Evolutionary conservation across 495 filamentous ascomycete species (phyloP), one percentile per base, ranked within the genome.

Genomic region (Aspergillus panamensis): DNA sequence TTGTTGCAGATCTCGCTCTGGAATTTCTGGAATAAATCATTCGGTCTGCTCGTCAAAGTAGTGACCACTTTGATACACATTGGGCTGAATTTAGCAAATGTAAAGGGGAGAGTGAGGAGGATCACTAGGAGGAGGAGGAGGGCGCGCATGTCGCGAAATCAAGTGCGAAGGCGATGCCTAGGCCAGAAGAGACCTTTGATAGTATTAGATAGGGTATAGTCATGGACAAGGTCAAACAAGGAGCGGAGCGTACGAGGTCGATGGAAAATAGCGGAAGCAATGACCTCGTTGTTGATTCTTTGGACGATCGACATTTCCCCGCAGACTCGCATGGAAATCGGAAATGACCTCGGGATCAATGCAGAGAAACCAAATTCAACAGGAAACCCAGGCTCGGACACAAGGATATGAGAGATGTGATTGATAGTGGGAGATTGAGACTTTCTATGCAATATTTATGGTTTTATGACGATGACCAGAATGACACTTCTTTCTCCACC

Each of bases 1-100:
- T 55, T 62, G 12, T 70, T 72, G 61, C 74, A 77, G 63, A 77
- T 73, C 49, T 77, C 73, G 20, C 55, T 63, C 60, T 77, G 73
- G 55, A 76, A 77, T 48, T 71, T 70, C 20, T 69, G 60, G 62
- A 69, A 74, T 42, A 74, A 49, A 25, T 75, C 64, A 58, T 60
- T 55, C 8, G 73, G 66, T 57, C 73, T 67, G 53, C 69, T 65
- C 55, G 71, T 66, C 17, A 76, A 68, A 3, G 73, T 69, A 19
- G 67, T 64, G 58, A 74, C 65, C 37, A 74, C 73, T 67, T 69
- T 68, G 60, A 77, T 56, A 59, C 73, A 77, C 58, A 66, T 67
- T 8, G 66, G 57, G 40, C 72, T 70, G 58, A 74, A 59, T 17
- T 64, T 68, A 42, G 69, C 56, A 50, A 59, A 60, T 20, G 66